Base-by-base conservation (phyloP, 2,329 filamentous ascomycete genomes). In the Sporothrix globosa region DNA sequence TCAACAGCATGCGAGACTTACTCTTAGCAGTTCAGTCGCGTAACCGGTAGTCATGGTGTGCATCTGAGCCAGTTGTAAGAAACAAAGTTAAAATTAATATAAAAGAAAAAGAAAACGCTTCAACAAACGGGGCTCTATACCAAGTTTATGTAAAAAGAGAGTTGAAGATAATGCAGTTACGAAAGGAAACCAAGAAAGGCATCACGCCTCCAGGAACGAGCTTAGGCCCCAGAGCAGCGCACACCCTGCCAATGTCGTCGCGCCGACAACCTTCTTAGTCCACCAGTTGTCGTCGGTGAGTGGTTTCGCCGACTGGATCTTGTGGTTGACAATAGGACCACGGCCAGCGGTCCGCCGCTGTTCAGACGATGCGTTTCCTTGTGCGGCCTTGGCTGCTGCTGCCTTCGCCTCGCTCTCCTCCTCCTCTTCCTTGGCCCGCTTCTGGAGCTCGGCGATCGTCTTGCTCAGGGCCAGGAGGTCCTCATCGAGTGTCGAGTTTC, bases 401-500 rank as follows among this genome's bases (percentile, higher is more conserved):
- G 67, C 61, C 24, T 63, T 24, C 73, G 84, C 82, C 1, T 82
- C 83, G 3, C 30, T 41, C 34, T 34, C 82, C 1, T 13, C 14
- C 39, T 83, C 81, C 63, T 68, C 41, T 73, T 84, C 82, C 2
- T 83, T 83, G 4, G 84, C 85, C 72, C 81, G 81, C 73, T 81
- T 78, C 77, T 82, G 84, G 76, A 86, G 79, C 72, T 84, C 80
- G 2, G 86, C 84, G 75, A 91, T 90, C 50, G 86, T 88, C 80
- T 83, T 86, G 77, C 92, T 91, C 63, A 97, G 85, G n/a, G 90
- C 87, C 46, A 91, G 81, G 72, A 97, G 81, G 76, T 97, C 93
- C 75, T 94, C 90, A 66, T 90, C 88, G 60, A 88, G 85, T 50
- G 82, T 86, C 69, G 83, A 81, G 72, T 85, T 86, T 71, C 86